phyloP scores from a whole-genome alignment of 768 basidiomycete genomes.

The Psilocybe cubensis region DNA sequence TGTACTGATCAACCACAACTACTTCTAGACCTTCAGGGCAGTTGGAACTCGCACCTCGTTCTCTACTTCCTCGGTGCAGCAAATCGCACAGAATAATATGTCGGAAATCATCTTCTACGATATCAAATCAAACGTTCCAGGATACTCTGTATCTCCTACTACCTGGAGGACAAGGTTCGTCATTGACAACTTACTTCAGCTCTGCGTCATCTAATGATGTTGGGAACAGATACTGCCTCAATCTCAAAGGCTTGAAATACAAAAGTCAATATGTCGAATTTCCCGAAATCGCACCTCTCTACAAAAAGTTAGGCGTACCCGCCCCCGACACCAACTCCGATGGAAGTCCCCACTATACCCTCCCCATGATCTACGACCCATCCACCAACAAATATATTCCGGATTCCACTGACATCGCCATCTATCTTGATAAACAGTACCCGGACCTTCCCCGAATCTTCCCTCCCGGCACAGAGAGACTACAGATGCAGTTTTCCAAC shows the following conservation, averaged over 20 bases:
- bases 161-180: neutral
- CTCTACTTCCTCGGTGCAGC: neutral
- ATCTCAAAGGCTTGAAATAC: neutral
- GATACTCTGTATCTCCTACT: neutral
- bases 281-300: neutral
- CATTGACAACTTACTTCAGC: neutral
- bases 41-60: neutral
- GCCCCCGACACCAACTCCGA: neutral
- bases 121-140: neutral
- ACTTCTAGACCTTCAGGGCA: neutral
- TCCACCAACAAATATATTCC: slow-evolving; percentile 35
- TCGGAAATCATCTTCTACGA: neutral
- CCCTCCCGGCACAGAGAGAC: slow-evolving; percentile 22
- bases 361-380: slow-evolving; percentile 51
- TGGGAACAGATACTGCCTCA: neutral
- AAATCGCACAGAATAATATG: neutral
- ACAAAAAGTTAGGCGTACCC: neutral
- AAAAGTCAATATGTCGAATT: neutral
- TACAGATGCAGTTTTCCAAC: neutral
- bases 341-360: neutral
- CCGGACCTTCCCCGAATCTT: slow-evolving; percentile 43
- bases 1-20: no score
- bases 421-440: slow-evolving; percentile 52
- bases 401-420: slow-evolving; percentile 47
- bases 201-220: neutral